phyloP scores from a whole-genome alignment of 2,329 filamentous ascomycete species.

The Periconia digitata region DNA sequence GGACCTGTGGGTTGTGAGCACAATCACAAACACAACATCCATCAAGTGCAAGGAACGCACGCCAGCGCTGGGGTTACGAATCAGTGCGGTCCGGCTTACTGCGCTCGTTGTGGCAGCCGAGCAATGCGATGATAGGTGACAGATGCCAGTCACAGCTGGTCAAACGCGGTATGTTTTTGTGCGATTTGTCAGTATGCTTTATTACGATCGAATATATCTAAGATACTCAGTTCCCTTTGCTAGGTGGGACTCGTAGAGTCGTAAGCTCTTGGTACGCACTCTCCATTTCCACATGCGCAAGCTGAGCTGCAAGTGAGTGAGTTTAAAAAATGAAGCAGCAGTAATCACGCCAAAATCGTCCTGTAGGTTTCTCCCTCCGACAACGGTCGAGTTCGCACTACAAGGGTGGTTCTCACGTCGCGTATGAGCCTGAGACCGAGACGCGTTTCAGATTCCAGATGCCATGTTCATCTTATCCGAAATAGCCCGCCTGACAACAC shows the following conservation, averaged over 20 bases:
- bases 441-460: not conserved
- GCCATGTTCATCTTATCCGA: not conserved
- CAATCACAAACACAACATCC: conserved; percentile 20
- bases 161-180: conserved; percentile 9
- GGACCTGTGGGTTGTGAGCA: conserved; percentile 3
- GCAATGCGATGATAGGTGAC: not conserved
- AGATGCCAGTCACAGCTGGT: conserved; percentile 8
- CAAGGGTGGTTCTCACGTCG: not conserved
- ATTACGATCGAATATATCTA: not conserved
- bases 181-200: not conserved
- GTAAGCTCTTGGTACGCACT: no score
- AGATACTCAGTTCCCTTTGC: not conserved
- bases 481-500: not conserved
- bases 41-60: conserved; percentile 20
- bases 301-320: no score
- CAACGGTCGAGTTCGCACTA: not conserved
- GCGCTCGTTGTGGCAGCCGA: conserved; percentile 1
- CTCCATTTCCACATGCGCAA: no score
- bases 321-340: no score
- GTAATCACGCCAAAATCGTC: not conserved
- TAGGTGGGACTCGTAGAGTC: no score
- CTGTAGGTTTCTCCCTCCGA: not conserved
- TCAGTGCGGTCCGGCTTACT: not conserved
- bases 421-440: no score
- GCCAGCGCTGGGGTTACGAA: not conserved